Evolutionary conservation across 1,284 basidiomycete genomes (phyloP), one percentile per base, ranked within the genome.

Genomic region (Takashimella tepidaria): DNA sequence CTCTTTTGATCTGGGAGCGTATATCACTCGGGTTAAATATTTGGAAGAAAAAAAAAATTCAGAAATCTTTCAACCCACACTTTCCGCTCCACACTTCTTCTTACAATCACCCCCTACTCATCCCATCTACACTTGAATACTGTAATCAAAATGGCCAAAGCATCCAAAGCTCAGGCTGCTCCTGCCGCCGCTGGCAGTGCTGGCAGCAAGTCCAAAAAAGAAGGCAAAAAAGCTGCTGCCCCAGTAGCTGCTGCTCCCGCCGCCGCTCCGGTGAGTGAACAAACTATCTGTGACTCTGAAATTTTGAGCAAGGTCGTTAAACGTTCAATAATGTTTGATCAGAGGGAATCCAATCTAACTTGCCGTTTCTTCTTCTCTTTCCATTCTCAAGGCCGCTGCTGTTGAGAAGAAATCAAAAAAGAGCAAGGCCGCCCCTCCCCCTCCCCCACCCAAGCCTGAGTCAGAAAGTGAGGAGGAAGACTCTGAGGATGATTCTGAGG

Each of bases 351-450:
- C n/a, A n/a, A 22, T 41, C 12, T 41, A 21, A 11, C 12, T 16
- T 16, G 23, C 8, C 26, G 47, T 5, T 20, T 21, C 8, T 48
- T 23, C 12, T n/a, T 49, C 21, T 19, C n/a, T 11, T 19, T 11
- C n/a, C 37, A 11, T 11, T 40, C 11, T 40, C n/a, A 11, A 11
- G n/a, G n/a, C 11, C 37, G 11, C n/a, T 40, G 53, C 50, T 51
- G 49, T 53, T 49, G 61, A 64, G 52, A 66, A 70, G 66, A 72
- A 72, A 60, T 58, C 67, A 41, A 76, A 76, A 69, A 75, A 76
- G 68, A 52, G 64, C 53, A 69, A 70, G 64, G 75, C 76, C 68
- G 75, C 73, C 58, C 70, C 71, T 12, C 73, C 74, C 41, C 73
- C 74, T 40, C 68, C 65, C 47, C 66, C 68, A 53, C 53, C 53